Conservation (phyloP, 176 grass and related monocot genomes). For the Cocos nucifera region DNA sequence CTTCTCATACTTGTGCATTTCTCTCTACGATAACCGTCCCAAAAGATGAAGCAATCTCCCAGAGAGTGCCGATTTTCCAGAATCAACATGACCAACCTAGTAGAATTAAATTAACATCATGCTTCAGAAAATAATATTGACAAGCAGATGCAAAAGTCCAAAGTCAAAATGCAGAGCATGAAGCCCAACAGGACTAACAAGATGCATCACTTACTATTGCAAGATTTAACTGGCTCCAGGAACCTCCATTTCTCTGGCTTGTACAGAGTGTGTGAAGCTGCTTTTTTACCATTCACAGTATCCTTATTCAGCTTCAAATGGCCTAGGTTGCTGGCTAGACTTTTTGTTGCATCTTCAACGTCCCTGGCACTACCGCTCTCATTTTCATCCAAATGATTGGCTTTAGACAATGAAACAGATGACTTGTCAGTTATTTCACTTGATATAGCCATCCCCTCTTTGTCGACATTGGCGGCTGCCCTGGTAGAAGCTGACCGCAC, state of each 20-base stretch:
- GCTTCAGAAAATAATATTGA: slow-evolving; percentile 17
- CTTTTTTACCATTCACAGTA: slow-evolving; percentile 28
- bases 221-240: slow-evolving; percentile 77
- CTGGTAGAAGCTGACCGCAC: slow-evolving; percentile 19
- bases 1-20: slow-evolving; percentile 97
- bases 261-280: slow-evolving; percentile 45
- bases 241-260: slow-evolving; percentile 90
- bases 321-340: slow-evolving; percentile 30
- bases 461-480: slow-evolving; percentile 18
- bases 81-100: slow-evolving; percentile 98
- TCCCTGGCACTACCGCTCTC: slow-evolving; percentile 22
- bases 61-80: slow-evolving; percentile 93
- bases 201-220: slow-evolving; percentile 70
- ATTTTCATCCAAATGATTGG: slow-evolving; percentile 20
- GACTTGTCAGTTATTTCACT: slow-evolving; percentile 22
- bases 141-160: too few relatives aligned
- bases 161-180: background rate
- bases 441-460: slow-evolving; percentile 30
- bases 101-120: slow-evolving; percentile 20
- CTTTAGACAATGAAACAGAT: slow-evolving; percentile 17
- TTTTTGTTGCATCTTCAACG: slow-evolving; percentile 26
- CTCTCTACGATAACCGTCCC: slow-evolving; percentile 85
- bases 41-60: slow-evolving; percentile 86
- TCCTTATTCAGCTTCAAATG: slow-evolving; percentile 47
- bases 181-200: slow-evolving; percentile 20